Evolutionary conservation across 129 eudicot species (phyloP), one percentile per base, ranked within the genome.

Genomic region (Apium graveolens): DNA sequence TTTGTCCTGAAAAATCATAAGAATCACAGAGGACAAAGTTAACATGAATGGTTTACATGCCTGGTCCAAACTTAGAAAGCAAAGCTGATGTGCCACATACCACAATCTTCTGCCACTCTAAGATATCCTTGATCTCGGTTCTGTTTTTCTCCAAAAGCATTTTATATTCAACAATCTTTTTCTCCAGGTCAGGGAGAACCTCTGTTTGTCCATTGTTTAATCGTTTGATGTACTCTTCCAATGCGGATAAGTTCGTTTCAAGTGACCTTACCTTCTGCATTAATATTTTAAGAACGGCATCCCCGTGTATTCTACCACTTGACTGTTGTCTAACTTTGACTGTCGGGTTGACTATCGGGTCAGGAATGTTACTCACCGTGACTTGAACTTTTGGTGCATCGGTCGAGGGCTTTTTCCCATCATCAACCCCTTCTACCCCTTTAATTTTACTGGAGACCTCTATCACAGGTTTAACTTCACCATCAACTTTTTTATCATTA

Each of bases 221-320:
- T 76, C 90, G 91, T 76, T 89, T 91, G 53, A 95, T 84, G 69
- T 88, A 92, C 79, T 90, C 91, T 85, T 92, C 99, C 78, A 95
- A 79, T 27, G 86, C 85, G 13, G 92, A 88, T 63, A 95, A 81
- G 68, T 95, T 90, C 79, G 83, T 48, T 83, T 95, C 99, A 21
- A 92, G 90, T 48, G 91, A 79, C 81, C 92, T 79, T 39, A 95
- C 97, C 83, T 90, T 95, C 80, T 95, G 99, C 88, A 95, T 86
- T 82, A 95, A 79, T 41, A 95, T 91, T 84, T 92, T 95, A 18
- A 95, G 79, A 57, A 89, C 97, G 11, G 92, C 93, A 81, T 95
- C 99, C 17, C 92, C 92, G 9, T 90, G 99, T 60, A 88, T 80
- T 76, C 98, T 88, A 38, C 88, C 90, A 82, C 82, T 91, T 14